Conservation (phyloP, 2,329 filamentous ascomycete species). For the Trichoderma afroharzianum region DNA sequence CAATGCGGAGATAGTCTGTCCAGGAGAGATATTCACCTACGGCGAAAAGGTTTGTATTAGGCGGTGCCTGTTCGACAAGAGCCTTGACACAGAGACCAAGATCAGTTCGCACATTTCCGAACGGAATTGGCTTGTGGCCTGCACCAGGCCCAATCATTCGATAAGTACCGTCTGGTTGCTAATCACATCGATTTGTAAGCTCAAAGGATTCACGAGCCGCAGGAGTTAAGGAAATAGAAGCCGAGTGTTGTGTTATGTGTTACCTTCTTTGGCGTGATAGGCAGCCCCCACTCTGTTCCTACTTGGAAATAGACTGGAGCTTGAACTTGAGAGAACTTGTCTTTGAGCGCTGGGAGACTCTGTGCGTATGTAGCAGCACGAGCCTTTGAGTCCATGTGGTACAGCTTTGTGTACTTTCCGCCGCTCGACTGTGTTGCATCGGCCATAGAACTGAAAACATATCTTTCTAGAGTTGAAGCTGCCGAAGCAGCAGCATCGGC, state of each 20-base stretch:
- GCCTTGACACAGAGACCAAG: constrained; percentile 20
- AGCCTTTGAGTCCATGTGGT: constrained; percentile 43
- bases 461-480: constrained; percentile 32
- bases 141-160: constrained; percentile 19
- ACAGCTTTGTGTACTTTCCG: constrained; percentile 39
- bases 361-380: constrained; percentile 29
- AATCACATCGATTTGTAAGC: not conserved
- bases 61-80: constrained; percentile 15
- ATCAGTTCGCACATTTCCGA: constrained; percentile 18
- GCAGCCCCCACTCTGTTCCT: constrained; percentile 19
- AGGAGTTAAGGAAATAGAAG: not conserved
- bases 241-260: not conserved
- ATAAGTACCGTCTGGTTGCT: constrained; percentile 21
- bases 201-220: not conserved
- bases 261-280: constrained; percentile 21
- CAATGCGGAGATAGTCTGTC: constrained; percentile 14
- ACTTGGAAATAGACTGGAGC: constrained; percentile 20
- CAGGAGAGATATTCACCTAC: constrained; percentile 19
- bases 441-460: constrained; percentile 38
- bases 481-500: constrained; percentile 33
- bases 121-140: constrained; percentile 19
- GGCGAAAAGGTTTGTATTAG: constrained; percentile 18
- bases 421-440: constrained; percentile 35
- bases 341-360: constrained; percentile 8
- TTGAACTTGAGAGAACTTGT: constrained; percentile 20